Percentiles rank a stretch among this genome's conserved stretches.
Evolutionary conservation across 2,329 filamentous ascomycete genomes (phyloP).

Genomic region (Verticillium isaacii): DNA sequence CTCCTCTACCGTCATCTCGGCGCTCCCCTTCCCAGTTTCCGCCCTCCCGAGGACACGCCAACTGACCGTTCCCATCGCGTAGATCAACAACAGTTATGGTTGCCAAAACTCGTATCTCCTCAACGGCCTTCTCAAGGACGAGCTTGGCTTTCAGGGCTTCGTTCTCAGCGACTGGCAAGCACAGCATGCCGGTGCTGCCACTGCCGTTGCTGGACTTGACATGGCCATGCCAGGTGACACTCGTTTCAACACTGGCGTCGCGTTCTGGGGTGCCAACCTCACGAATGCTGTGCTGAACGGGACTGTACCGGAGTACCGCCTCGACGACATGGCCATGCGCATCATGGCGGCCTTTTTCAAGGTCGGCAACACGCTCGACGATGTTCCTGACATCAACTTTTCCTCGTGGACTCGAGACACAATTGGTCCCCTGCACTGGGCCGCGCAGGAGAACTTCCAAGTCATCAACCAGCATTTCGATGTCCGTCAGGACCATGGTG

Average conservation of each 20-base stretch:
- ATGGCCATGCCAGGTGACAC: constrained; percentile 90
- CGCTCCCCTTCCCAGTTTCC: background rate
- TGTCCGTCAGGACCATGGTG: constrained; percentile 70
- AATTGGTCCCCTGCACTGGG: constrained; percentile 62
- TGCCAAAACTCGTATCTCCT: constrained; percentile 76
- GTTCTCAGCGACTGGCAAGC: constrained; percentile 79
- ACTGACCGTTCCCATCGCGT: constrained; percentile 18
- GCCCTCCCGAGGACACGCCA: too few relatives aligned
- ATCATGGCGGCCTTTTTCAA: constrained; percentile 71
- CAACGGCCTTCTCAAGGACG: constrained; percentile 72
- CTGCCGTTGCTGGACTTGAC: constrained; percentile 69
- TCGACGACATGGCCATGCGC: constrained; percentile 89
- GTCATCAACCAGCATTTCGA: constrained; percentile 79
- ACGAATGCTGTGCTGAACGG: constrained; percentile 86
- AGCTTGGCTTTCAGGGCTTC: constrained; percentile 78
- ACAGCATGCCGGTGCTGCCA: constrained; percentile 64
- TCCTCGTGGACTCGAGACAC: constrained; percentile 81
- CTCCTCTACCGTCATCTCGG: constrained; percentile 62
- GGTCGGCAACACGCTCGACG: constrained; percentile 49
- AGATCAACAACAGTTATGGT: constrained; percentile 73
- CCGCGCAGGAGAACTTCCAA: constrained; percentile 55
- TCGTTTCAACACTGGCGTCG: constrained; percentile 64
- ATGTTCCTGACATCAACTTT: constrained; percentile 65
- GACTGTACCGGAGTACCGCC: constrained; percentile 77
- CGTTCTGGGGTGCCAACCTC: constrained; percentile 82